A percentile compares a stretch with the other conserved stretches of the same genome.
Evolutionary conservation across 305 asterid species (phyloP).

Genomic region (Lippia alba): DNA sequence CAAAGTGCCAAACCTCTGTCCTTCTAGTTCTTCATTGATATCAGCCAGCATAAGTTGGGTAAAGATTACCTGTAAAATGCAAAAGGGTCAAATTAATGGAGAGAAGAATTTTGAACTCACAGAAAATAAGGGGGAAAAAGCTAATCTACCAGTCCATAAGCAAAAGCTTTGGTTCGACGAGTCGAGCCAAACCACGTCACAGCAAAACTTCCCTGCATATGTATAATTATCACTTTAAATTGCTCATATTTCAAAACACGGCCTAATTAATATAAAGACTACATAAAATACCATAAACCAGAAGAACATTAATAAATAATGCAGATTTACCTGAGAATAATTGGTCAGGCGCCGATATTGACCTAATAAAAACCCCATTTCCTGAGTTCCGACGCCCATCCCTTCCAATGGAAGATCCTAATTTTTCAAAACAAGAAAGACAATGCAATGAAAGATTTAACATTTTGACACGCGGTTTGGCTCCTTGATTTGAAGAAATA

Average conservation of each 20-base stretch:
- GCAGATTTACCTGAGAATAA: slow-evolving; percentile 83
- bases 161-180: slow-evolving; percentile 98
- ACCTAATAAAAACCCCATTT: slow-evolving; percentile 95
- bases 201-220: slow-evolving; percentile 92
- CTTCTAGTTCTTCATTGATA: slow-evolving; percentile 96
- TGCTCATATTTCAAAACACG: not conserved
- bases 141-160: slow-evolving; percentile 89
- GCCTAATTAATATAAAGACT: not conserved
- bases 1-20: slow-evolving; percentile 69
- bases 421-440: slow-evolving; percentile 6
- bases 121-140: slow-evolving; percentile 24
- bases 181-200: slow-evolving; percentile 98
- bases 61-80: slow-evolving; percentile 77
- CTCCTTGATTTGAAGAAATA: no score
- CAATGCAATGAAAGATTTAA: no score
- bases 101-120: not conserved
- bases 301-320: slow-evolving; percentile 18
- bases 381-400: slow-evolving; percentile 96
- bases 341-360: slow-evolving; percentile 92
- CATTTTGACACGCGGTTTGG: no score
- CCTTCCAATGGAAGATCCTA: slow-evolving; percentile 99
- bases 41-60: slow-evolving; percentile 96
- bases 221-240: slow-evolving; percentile 9
- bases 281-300: slow-evolving; percentile 9
- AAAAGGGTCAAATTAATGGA: slow-evolving; percentile 29